Evolutionary conservation across 306 rosid species (phyloP).

Genomic region (Cicer judaicum): DNA sequence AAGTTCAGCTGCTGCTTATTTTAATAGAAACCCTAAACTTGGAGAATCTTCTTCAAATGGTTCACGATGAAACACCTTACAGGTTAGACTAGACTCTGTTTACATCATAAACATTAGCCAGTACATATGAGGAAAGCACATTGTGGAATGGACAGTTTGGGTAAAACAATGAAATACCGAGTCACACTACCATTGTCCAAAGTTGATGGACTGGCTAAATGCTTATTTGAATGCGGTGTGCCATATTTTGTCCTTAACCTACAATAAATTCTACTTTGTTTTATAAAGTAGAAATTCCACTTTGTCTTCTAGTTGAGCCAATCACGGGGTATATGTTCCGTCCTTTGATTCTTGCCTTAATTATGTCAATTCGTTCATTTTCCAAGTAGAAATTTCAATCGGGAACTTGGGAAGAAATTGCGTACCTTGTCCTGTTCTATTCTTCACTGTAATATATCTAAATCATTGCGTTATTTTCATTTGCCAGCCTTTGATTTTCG

Average conservation of each 20-base stretch:
- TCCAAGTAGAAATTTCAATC: conserved; percentile 22
- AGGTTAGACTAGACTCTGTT: conserved; percentile 59
- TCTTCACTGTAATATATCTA: conserved; percentile 1
- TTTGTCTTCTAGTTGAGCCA: not conserved
- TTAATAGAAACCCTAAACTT: conserved; percentile 85
- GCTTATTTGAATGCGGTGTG: conserved; percentile 15
- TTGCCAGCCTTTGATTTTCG: conserved; percentile 29
- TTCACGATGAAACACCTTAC: conserved; percentile 86
- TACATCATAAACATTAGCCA: conserved; percentile 26
- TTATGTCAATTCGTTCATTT: conserved; percentile 31
- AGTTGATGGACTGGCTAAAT: conserved; percentile 26
- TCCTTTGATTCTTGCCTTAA: conserved; percentile 16
- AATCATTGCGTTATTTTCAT: conserved; percentile 32
- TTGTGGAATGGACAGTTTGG: conserved; percentile 18
- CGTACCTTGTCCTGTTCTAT: conserved; percentile 28
- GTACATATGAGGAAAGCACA: conserved; percentile 23
- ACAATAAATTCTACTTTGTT: conserved; percentile 1
- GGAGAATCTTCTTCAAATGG: conserved; percentile 92
- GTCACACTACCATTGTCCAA: conserved; percentile 23
- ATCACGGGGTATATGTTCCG: conserved; percentile 15
- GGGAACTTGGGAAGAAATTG: conserved; percentile 19
- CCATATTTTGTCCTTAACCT: conserved; percentile 31
- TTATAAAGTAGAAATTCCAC: not conserved
- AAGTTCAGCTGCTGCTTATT: conserved; percentile 79
- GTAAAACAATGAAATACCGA: conserved; percentile 30